Base-by-base conservation (phyloP, 202 grass and related monocot species). In the Miscanthus sacchariflorus region DNA sequence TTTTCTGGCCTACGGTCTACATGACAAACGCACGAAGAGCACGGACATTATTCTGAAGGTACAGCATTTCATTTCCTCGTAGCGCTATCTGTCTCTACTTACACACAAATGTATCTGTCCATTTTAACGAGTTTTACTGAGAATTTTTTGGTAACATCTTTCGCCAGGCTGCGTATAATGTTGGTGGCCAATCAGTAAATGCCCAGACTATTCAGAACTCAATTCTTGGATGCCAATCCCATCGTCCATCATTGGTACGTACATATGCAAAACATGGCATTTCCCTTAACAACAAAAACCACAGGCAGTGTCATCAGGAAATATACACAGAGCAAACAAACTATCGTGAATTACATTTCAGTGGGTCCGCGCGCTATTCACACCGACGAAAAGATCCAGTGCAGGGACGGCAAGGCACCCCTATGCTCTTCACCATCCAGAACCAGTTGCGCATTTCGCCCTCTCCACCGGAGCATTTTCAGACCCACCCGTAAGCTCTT, bases 11-110 rank as follows among this genome's bases (percentile, higher is more conserved):
- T 99, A 99, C 7, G 94, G 97, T 61, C 93, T 97, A 63, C 97
- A 93, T 9, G 92, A 97, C 28, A 97, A 97, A 71, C 93, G 85
- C 69, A 92, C 93, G 90, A 99, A 92, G 77, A 95, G 94, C 88
- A 97, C 91, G 17, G 90, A 93, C 86, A 93, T 92, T 77, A 91
- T 99, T 84, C 82, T 99, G 5, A 99, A 99, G 93, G 97, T 97
- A 91, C 73, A 65, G 4, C 10, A 77, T 12, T 36, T 24, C 33
- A 84, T 59, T 81, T 21, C 43, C 65, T 61, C 56, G 3, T 35
- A 33, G 30, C 9, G 9, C 12, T 24, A 63, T 33, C 45, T 74
- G 5, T 38, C 63, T 76, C 46, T 83, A 19, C 21, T 33, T 15
- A 68, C 19, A 13, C 13, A 23, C 56, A 77, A 70, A 90, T 33